Evolutionary conservation across 2,329 filamentous ascomycete genomes (phyloP), one percentile per base, ranked within the genome.

Genomic region (Chaetoscypha palmicola): DNA sequence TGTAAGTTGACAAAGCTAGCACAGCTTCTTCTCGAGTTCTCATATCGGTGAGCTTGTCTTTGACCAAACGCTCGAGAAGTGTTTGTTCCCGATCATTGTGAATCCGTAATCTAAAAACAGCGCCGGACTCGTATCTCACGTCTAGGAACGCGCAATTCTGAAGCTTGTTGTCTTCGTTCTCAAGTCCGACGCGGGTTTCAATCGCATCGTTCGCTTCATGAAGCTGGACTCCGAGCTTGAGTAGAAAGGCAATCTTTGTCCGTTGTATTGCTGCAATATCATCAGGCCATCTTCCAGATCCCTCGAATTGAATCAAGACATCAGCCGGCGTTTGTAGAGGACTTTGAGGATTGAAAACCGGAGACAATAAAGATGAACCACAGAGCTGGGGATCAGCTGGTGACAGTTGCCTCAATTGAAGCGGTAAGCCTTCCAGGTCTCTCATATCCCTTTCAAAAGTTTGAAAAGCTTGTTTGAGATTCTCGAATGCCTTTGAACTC

Each of bases 211-310:
- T 77, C 2, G 71, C 66, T 14, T 77, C 72, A 43, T 77, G 77
- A 3, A 96, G 67, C 3, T 92, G 66, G 41, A 77, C 73, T 9
- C 73, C 70, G 42, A 86, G 72, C 56, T 79, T 82, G 7, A 83
- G 64, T 8, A 86, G 71, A 60, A 98, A 94, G 3, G 94, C 92
- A 30, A 94, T 77, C 65, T 98, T 98, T 10, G 89, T 90, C 58
- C 89, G 80, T 63, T 98, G 92, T 44, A 97, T 95, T 4, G 91
- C 90, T 3, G 78, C 78, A 7, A 97, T 67, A 59, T 94, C 88
- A 60, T 97, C 90, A 0, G 92, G 92, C 92, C 92, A 98, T 54
- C 87, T 83, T 35, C 81, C 83, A 5, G 92, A 97, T 3, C 85
- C 86, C 66, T 98, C 92, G 56, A 98, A 97, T 59, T 91, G 90